Evolutionary conservation across 176 grass and related monocot genomes (phyloP), one percentile per base, ranked within the genome.

Genomic region (Bromus sterilis): DNA sequence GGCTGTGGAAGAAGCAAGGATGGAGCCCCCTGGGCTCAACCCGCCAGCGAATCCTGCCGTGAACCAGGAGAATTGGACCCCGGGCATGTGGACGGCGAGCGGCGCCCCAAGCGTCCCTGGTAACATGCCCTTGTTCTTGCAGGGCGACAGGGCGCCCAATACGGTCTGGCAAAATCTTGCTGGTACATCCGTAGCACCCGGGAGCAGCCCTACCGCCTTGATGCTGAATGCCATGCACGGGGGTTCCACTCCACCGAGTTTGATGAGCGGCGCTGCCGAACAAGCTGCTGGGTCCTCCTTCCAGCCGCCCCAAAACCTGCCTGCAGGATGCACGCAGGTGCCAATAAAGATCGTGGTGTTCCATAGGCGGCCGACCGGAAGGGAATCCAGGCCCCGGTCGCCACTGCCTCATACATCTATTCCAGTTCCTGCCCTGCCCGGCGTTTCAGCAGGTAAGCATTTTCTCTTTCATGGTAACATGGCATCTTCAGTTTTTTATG

Each of bases 331-430:
- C 83, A 86, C 88, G 4, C 88, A 82, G 58, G 83, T 89, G 74
- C 88, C 88, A 26, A 86, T 89, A 32, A 82, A 13, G 48, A 89
- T 89, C 56, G 0, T 89, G 69, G 57, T 89, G 66, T 74, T 89
- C 46, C 83, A 82, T 55, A 78, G 73, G 83, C 71, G 71, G 7
- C 61, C 55, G 59, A 70, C 51, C 0, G 77, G 77, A 70, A 86
- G 66, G 73, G 74, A 39, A 6, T 58, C 48, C 0, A 82, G 74
- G 48, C 6, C 66, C 6, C 83, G 10, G 65, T 60, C 71, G 11
- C n/a, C 86, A 24, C 59, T 6, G 4, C 39, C 71, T 46, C 70
- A 8, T 4, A 31, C 37, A 23, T 48, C 14, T 8, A 12, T 59
- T 9, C 72, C 60, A 36, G 69, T 61, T 57, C 75, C 88, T 86